Evolutionary conservation across 2,329 filamentous ascomycete species (phyloP), one percentile per base, ranked within the genome.

Genomic region (Cercospora janseana): DNA sequence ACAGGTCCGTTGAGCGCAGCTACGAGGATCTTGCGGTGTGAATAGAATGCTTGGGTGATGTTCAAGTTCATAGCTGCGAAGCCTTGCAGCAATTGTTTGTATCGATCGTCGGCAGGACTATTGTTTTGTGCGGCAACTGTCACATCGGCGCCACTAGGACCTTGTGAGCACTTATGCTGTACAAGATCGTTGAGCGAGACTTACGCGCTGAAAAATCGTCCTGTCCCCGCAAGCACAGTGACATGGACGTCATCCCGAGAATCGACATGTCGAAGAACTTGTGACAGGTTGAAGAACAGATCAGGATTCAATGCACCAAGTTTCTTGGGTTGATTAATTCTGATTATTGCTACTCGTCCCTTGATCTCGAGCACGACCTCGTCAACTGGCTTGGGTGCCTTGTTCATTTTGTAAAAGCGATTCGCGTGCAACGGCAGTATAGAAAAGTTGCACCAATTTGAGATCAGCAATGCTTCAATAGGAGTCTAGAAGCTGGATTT

Each of bases 1-100:
- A 84, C 90, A 4, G 93, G 93, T 3, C 92, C 93, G 72, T 97
- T 97, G 59, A 97, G 83, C 0, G 88, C 93, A 0, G 85, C 85
- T 53, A 97, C 80, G 18, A 97, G 86, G 71, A 97, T 87, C 74
- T 97, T 96, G 62, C 90, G 88, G 72, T 97, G 93, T 10, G 83
- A 85, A 75, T 93, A 91, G 75, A 97, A 95, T 61, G 89, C 85
- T 62, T 88, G 85, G 2, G 91, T 93, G 63, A 88, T 80, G 77
- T 95, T 87, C 49, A 96, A 80, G 76, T 97, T 97, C 77, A 87
- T 86, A 13, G 51, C 77, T 8, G 88, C 86, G 71, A 97, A 95
- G 65, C 68, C 75, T 44, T 79, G 77, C 27, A 94, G 79, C 73
- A 82, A 84, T 60, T 81, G 75, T n/a, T 73, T 73, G 55, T 77